These are phyloP conservation scores for Talaromyces sp. DNA, from an alignment of 2,329 filamentous ascomycete genomes.

Conservation along the genomic window DNA sequence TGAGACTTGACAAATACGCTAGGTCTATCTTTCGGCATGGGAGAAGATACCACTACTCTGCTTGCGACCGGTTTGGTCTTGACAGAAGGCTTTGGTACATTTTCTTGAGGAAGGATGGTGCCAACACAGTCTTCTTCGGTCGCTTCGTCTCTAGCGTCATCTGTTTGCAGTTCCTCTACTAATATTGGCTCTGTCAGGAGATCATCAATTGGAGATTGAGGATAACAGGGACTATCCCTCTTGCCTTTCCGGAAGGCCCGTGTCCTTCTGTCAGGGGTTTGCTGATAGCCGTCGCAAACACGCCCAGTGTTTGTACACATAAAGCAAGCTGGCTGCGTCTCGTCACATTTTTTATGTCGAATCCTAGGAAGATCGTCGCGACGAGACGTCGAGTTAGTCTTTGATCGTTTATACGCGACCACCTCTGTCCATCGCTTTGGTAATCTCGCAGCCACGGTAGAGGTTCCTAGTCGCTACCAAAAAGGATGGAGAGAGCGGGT, in stretches of 20 bases:
- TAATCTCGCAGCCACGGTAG: neutral
- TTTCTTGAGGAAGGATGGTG: neutral
- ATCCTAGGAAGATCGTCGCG: constrained; percentile 5
- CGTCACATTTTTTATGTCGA: constrained; percentile 25
- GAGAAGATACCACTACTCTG: neutral
- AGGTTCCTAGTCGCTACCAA: neutral
- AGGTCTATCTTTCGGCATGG: neutral
- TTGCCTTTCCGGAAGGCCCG: constrained; percentile 11
- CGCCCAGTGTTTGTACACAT: constrained; percentile 27
- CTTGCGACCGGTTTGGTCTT: neutral
- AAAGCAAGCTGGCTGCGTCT: constrained; percentile 18
- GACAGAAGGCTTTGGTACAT: neutral
- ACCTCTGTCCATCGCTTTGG: neutral
- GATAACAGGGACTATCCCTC: neutral
- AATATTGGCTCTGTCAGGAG: neutral
- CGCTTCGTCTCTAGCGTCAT: neutral
- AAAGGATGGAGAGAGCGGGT: neutral
- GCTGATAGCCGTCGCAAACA: constrained; percentile 23
- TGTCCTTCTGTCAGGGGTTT: constrained; percentile 17
- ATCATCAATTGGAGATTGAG: neutral
- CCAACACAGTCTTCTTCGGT: neutral
- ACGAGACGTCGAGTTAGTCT: neutral
- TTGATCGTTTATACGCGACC: neutral
- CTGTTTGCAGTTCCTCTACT: neutral
- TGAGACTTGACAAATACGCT: neutral